phyloP scores from a whole-genome alignment of 148 eudicot species.

The Silene conica region DNA sequence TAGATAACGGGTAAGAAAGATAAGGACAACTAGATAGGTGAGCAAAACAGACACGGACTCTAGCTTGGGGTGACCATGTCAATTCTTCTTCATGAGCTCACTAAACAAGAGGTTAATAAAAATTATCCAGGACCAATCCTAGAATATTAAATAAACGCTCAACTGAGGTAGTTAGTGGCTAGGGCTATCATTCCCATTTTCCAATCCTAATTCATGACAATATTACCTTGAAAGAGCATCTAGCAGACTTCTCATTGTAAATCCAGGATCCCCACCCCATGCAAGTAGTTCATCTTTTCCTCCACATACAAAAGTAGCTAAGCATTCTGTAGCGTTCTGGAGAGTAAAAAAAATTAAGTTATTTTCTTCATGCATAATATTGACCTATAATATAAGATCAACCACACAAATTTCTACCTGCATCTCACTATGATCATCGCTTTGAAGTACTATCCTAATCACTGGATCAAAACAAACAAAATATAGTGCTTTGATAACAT shows the following conservation, averaged over 20 bases:
- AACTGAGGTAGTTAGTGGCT: neutral
- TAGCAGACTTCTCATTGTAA: slow-evolving; percentile 84
- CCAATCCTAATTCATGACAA: neutral
- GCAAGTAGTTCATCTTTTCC: slow-evolving; percentile 76
- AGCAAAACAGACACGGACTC: neutral
- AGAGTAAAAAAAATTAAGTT: slow-evolving; percentile 11
- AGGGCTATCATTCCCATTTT: neutral
- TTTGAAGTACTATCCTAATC: slow-evolving; percentile 67
- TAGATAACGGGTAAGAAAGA: neutral
- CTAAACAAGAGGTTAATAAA: neutral
- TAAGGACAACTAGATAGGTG: neutral
- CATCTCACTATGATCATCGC: slow-evolving; percentile 82
- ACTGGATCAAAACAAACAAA: slow-evolving; percentile 79
- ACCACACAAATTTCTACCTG: slow-evolving; percentile 44
- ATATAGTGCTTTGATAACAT: slow-evolving; percentile 68
- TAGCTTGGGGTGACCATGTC: neutral
- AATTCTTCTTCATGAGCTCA: neutral
- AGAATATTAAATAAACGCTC: neutral
- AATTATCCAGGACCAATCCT: neutral
- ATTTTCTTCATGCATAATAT: slow-evolving; percentile 8
- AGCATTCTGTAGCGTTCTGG: slow-evolving; percentile 95
- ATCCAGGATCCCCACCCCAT: slow-evolving; percentile 93
- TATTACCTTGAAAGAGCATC: slow-evolving; percentile 91
- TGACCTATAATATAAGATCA: slow-evolving; percentile 3
- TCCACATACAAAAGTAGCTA: slow-evolving; percentile 72